Conservation (phyloP, 139 green algal species). For the Chlorella vulgaris region DNA sequence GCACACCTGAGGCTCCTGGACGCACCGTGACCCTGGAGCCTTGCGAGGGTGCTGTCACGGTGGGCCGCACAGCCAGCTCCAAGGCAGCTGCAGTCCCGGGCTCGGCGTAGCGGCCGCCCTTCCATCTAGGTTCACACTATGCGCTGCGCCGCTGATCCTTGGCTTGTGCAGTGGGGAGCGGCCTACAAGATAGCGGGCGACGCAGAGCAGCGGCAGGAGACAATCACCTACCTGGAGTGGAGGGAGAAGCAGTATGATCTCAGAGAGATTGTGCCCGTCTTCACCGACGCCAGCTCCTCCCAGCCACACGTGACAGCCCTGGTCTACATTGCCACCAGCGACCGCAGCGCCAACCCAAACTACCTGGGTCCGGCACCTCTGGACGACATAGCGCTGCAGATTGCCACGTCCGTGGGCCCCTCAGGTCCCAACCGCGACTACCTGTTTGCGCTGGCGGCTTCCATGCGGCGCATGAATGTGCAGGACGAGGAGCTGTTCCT, state of each 20-base stretch:
- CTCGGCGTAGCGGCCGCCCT: too few relatives aligned
- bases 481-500: constrained; percentile 11
- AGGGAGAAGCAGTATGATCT: constrained; percentile 89
- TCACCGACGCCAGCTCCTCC: not conserved
- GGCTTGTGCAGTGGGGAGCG: constrained; percentile 53
- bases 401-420: constrained; percentile 56
- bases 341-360: constrained; percentile 57
- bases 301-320: constrained; percentile 4
- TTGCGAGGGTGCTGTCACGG: constrained; percentile 38
- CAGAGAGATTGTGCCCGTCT: constrained; percentile 22
- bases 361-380: constrained; percentile 61
- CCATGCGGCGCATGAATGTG: constrained; percentile 11
- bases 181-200: constrained; percentile 57
- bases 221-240: constrained; percentile 66
- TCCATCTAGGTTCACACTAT: too few relatives aligned
- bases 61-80: constrained; percentile 2
- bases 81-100: not conserved
- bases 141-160: too few relatives aligned
- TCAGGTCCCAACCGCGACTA: constrained; percentile 79
- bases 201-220: constrained; percentile 53
- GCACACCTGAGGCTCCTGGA: constrained; percentile 54
- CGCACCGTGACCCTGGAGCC: constrained; percentile 73
- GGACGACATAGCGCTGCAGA: constrained; percentile 62
- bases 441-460: constrained; percentile 53
- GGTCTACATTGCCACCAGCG: constrained; percentile 6